Evolutionary conservation across 768 basidiomycete genomes (phyloP).

Genomic region (Suillus alpinus): DNA sequence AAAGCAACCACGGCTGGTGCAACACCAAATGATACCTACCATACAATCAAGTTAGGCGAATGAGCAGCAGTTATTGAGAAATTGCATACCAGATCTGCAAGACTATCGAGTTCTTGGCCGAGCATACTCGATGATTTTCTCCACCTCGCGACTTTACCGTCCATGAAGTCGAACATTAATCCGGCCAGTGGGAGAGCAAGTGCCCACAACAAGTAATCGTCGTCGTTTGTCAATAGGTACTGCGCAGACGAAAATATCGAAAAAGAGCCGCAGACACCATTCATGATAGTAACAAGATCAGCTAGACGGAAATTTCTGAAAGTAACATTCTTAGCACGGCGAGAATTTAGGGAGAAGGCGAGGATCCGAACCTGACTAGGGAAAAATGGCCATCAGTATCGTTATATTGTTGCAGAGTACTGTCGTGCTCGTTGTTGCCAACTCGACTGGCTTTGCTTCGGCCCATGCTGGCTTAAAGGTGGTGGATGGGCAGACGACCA

Average conservation of each 20-base stretch:
- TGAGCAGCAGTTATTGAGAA: slow-evolving; percentile 4
- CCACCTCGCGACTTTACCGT: slow-evolving; percentile 98
- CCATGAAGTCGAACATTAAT: slow-evolving; percentile 95
- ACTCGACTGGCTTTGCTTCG: slow-evolving; percentile 28
- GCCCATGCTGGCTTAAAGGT: slow-evolving; percentile 16
- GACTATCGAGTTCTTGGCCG: slow-evolving; percentile 95
- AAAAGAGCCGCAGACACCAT: slow-evolving; percentile 95
- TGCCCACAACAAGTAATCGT: slow-evolving; percentile 82
- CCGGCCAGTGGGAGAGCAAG: slow-evolving; percentile 87
- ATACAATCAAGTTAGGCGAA: slow-evolving; percentile 5
- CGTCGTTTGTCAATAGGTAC: slow-evolving; percentile 79
- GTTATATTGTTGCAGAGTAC: slow-evolving; percentile 71
- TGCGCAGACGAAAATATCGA: slow-evolving; percentile 92
- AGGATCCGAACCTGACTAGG: slow-evolving; percentile 73
- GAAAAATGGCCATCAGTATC: slow-evolving; percentile 96
- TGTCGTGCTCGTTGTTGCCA: slow-evolving; percentile 11
- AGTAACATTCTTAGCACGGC: slow-evolving; percentile 16
- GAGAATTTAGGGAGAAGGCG: neutral
- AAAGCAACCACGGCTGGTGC: slow-evolving; percentile 94
- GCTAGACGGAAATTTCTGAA: slow-evolving; percentile 94
- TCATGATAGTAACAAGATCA: slow-evolving; percentile 98
- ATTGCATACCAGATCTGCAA: slow-evolving; percentile 83
- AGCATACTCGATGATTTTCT: slow-evolving; percentile 92
- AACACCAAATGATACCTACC: slow-evolving; percentile 94
- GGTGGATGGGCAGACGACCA: slow-evolving; percentile 4